Base-by-base conservation (phyloP, 306 rosid species). In the Citrullus amarus region DNA sequence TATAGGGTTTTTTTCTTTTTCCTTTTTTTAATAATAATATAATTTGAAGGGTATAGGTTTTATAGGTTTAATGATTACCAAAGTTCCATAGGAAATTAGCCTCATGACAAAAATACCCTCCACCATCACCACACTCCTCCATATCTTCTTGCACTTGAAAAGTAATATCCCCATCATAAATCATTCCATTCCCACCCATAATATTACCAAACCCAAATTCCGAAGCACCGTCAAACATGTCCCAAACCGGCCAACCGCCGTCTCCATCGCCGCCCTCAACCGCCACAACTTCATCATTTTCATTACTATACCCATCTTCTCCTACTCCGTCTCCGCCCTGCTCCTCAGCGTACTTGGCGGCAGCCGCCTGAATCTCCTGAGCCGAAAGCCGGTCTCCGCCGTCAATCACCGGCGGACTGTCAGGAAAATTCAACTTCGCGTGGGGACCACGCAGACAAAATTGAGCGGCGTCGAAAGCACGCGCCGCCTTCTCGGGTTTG, bases 391-490 rank as follows among this genome's bases (percentile, higher is more conserved):
- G 81, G 4, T 70, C 78, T 9, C 78, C 67, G 15, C 38, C 78
- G 36, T n/a, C 38, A 13, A 75, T 56, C 22, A 17, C 82, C 1
- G 82, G 85, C 34, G 90, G 91, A 0, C 82, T 85, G 0, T 86
- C 80, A 0, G 92, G 90, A 63, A 91, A 91, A 59, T 91, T 91
- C 79, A 91, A 91, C 39, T 56, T 80, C 4, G 94, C 92, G 17
- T 48, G 77, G 28, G 36, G 69, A 30, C 97, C 97, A 51, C 97
- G 94, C 3, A 91, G 78, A 32, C 90, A 90, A 6, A 76, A 91
- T 8, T 86, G 94, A 0, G 97, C 97, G 0, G 94, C 94, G 46
- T 91, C 97, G 20, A 91, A 91, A 10, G 97, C 97, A 14, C 91
- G 80, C 9, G 97, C 97, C 0, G 97, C 97, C 32, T 90, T 88